Evolutionary conservation across 805 yeast genomes (phyloP).

Genomic region (Torulaspora microellipsoides): DNA sequence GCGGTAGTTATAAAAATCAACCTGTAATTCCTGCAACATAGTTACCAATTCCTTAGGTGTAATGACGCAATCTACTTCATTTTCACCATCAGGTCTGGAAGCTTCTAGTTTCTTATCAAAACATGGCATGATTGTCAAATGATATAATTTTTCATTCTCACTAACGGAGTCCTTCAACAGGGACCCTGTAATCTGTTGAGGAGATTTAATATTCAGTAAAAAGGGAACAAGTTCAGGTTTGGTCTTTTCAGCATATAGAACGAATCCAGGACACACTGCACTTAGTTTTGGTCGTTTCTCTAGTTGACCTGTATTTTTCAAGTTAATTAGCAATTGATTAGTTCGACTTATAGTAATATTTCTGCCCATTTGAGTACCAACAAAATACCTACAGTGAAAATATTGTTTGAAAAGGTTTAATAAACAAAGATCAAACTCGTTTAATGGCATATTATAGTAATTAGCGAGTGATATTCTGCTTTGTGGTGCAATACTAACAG

Average conservation of each 20-base stretch:
- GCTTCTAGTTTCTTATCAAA: slow-evolving; percentile 96
- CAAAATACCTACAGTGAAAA: slow-evolving; percentile 67
- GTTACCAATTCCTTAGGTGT: slow-evolving; percentile 86
- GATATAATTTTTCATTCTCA: slow-evolving; percentile 54
- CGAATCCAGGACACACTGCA: slow-evolving; percentile 94
- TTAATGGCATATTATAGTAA: slow-evolving; percentile 51
- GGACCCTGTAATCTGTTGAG: slow-evolving; percentile 90
- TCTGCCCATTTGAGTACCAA: slow-evolving; percentile 83
- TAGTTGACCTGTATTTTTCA: slow-evolving; percentile 11
- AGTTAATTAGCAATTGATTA: slow-evolving; percentile 36
- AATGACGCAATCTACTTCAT: slow-evolving; percentile 89
- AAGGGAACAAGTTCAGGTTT: slow-evolving; percentile 77
- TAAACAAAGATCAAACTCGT: slow-evolving; percentile 57
- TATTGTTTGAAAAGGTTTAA: slow-evolving; percentile 47
- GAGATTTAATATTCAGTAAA: slow-evolving; percentile 73
- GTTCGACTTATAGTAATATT: slow-evolving; percentile 55
- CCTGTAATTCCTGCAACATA: slow-evolving; percentile 52
- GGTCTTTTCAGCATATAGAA: slow-evolving; percentile 90
- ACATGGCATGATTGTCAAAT: slow-evolving; percentile 90
- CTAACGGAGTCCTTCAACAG: slow-evolving; percentile 53
- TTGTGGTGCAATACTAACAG: slow-evolving; percentile 81
- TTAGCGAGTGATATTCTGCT: slow-evolving; percentile 75
- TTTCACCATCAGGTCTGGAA: slow-evolving; percentile 66
- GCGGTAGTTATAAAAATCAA: slow-evolving; percentile 32
- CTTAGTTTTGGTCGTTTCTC: slow-evolving; percentile 51